A percentile compares a stretch with the other conserved stretches of the same genome.
Conservation (phyloP, 768 basidiomycete genomes). For the Boletus rex-veris region DNA sequence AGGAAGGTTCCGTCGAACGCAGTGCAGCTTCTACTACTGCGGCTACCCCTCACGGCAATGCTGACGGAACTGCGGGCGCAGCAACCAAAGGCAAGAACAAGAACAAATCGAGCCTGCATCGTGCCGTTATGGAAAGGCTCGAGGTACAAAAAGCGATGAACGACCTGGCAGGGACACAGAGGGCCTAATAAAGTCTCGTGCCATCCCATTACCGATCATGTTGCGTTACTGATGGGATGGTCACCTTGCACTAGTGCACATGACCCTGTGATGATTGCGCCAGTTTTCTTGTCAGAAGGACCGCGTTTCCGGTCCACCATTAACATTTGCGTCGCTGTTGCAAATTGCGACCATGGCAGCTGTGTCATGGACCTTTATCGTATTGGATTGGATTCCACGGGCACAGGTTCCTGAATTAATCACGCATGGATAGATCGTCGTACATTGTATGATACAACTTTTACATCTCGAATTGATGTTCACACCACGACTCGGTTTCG, state of each 20-base stretch:
- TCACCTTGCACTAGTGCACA: background rate
- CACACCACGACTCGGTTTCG: no score
- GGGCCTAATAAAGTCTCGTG: slow-evolving; percentile 14
- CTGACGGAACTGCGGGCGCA: slow-evolving; percentile 11
- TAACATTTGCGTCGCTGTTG: background rate
- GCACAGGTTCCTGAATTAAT: background rate
- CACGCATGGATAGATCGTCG: background rate
- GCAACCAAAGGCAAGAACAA: slow-evolving; percentile 32
- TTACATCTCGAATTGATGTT: no score
- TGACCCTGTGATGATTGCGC: background rate
- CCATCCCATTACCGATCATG: background rate
- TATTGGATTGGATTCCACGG: background rate
- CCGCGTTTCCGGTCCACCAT: background rate
- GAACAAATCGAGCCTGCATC: slow-evolving; percentile 63
- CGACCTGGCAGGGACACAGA: slow-evolving; percentile 37
- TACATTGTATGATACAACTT: background rate
- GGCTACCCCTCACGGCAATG: slow-evolving; percentile 4
- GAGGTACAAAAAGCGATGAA: slow-evolving; percentile 72
- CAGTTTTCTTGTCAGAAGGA: background rate
- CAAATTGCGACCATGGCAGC: background rate
- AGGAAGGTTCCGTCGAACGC: slow-evolving; percentile 17
- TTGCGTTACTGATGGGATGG: no score
- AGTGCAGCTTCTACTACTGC: slow-evolving; percentile 5
- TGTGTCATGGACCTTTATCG: background rate
- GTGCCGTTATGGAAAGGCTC: slow-evolving; percentile 69